Evolutionary conservation across 768 basidiomycete genomes (phyloP).

Genomic region (Boletus pseudopeckii): DNA sequence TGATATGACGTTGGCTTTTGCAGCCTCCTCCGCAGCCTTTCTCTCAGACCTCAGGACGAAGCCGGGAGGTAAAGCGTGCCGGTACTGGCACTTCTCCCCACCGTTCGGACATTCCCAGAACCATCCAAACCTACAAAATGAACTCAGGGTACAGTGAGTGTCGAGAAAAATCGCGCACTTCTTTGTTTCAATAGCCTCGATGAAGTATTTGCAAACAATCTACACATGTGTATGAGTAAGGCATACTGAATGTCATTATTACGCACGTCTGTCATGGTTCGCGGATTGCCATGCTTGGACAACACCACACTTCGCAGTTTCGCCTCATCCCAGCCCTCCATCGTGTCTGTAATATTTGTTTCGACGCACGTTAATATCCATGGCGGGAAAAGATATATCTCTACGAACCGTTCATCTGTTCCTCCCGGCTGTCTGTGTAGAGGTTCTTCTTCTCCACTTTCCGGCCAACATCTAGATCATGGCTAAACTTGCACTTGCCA

Average conservation of each 20-base stretch:
- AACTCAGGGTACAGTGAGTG: not conserved
- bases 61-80: constrained; percentile 93
- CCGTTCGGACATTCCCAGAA: constrained; percentile 91
- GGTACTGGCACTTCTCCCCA: constrained; percentile 86
- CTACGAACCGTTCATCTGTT: constrained; percentile 65
- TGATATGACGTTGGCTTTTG: constrained; percentile 84
- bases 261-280: constrained; percentile 85
- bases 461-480: constrained; percentile 82
- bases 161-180: constrained; percentile 44
- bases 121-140: constrained; percentile 69
- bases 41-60: constrained; percentile 93
- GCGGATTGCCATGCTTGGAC: constrained; percentile 85
- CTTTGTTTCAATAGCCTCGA: constrained; percentile 90
- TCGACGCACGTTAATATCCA: not conserved
- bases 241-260: not conserved
- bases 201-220: constrained; percentile 98
- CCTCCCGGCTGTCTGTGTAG: constrained; percentile 84
- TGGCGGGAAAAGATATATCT: not conserved
- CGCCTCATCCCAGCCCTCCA: constrained; percentile 97
- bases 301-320: constrained; percentile 86
- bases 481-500: constrained; percentile 94
- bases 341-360: constrained; percentile 64
- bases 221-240: constrained; percentile 30
- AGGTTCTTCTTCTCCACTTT: constrained; percentile 96
- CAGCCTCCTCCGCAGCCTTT: constrained; percentile 89